Conservation (phyloP, 2,329 filamentous ascomycete species). For the Tolypocladium amazonense region DNA sequence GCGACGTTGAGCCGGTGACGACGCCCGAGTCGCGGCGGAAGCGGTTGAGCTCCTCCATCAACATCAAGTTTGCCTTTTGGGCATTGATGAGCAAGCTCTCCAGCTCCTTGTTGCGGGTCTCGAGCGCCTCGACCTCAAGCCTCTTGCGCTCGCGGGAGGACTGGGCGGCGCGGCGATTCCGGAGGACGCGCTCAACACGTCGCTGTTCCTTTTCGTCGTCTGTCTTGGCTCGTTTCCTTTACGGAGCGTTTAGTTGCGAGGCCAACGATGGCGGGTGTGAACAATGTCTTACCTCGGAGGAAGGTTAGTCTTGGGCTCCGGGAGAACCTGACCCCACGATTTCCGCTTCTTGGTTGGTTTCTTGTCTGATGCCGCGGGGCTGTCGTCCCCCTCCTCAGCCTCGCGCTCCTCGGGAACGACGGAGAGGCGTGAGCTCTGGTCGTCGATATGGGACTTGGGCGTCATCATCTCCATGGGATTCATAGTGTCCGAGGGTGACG, state of each 20-base stretch:
- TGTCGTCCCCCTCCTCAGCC: slow-evolving; percentile 5
- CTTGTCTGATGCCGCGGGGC: slow-evolving; percentile 37
- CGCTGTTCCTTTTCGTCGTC: slow-evolving; percentile 98
- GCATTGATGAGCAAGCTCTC: slow-evolving; percentile 51
- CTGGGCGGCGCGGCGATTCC: slow-evolving; percentile 91
- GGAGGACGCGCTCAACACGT: slow-evolving; percentile 90
- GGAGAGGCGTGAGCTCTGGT: slow-evolving; percentile 12
- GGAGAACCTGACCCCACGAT: slow-evolving; percentile 96
- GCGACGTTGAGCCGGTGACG: slow-evolving; percentile 27
- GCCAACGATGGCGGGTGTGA: background rate
- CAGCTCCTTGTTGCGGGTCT: slow-evolving; percentile 62
- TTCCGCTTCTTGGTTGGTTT: slow-evolving; percentile 88
- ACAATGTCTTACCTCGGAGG: slow-evolving; percentile 60
- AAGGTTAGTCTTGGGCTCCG: slow-evolving; percentile 91
- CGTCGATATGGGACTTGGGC: slow-evolving; percentile 28
- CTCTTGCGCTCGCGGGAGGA: slow-evolving; percentile 93
- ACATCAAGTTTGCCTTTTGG: slow-evolving; percentile 38
- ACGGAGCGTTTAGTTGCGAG: slow-evolving; percentile 1
- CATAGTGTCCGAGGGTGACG: slow-evolving; percentile 20
- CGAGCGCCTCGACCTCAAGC: slow-evolving; percentile 75
- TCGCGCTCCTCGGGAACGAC: slow-evolving; percentile 13
- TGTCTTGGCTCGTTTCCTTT: slow-evolving; percentile 91
- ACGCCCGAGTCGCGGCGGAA: slow-evolving; percentile 34
- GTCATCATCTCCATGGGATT: slow-evolving; percentile 40
- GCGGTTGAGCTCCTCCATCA: slow-evolving; percentile 39